These are phyloP conservation scores for Saccharomyces hybrid DNA, from an alignment of 1,139 yeast species.

Conservation along the genomic window DNA sequence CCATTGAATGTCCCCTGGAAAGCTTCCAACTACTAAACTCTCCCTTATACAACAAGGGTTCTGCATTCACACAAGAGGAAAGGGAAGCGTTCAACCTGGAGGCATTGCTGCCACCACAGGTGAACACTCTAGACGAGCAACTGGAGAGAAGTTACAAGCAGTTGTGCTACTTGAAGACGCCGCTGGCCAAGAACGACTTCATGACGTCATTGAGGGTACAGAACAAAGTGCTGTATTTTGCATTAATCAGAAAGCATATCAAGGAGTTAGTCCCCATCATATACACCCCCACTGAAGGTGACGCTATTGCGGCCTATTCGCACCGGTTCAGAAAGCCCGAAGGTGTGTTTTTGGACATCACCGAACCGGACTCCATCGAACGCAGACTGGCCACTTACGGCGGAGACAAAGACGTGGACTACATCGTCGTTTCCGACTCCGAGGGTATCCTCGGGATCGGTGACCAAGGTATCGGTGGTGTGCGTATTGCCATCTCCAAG, in stretches of 20 bases:
- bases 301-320: slow-evolving; percentile 88
- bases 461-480: slow-evolving; percentile 96
- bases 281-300: slow-evolving; percentile 97
- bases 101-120: slow-evolving; percentile 81
- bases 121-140: slow-evolving; percentile 79
- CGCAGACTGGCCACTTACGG: slow-evolving; percentile 70
- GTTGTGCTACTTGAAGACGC: slow-evolving; percentile 68
- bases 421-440: slow-evolving; percentile 89
- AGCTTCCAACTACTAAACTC: slow-evolving; percentile 72
- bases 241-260: slow-evolving; percentile 77
- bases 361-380: slow-evolving; percentile 67
- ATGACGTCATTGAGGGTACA: slow-evolving; percentile 88
- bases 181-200: slow-evolving; percentile 84
- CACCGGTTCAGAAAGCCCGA: slow-evolving; percentile 90
- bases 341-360: slow-evolving; percentile 86
- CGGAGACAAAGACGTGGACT: slow-evolving; percentile 82
- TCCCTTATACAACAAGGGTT: slow-evolving; percentile 85
- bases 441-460: slow-evolving; percentile 97
- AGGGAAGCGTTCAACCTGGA: slow-evolving; percentile 70
- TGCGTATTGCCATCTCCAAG: slow-evolving; percentile 86
- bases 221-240: slow-evolving; percentile 84
- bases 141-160: slow-evolving; percentile 87
- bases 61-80: slow-evolving; percentile 82
- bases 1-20: slow-evolving; percentile 68
- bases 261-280: slow-evolving; percentile 88